These are phyloP conservation scores for Lathyrus tuberosus DNA, from an alignment of 306 rosid species.

Conservation along the genomic window DNA sequence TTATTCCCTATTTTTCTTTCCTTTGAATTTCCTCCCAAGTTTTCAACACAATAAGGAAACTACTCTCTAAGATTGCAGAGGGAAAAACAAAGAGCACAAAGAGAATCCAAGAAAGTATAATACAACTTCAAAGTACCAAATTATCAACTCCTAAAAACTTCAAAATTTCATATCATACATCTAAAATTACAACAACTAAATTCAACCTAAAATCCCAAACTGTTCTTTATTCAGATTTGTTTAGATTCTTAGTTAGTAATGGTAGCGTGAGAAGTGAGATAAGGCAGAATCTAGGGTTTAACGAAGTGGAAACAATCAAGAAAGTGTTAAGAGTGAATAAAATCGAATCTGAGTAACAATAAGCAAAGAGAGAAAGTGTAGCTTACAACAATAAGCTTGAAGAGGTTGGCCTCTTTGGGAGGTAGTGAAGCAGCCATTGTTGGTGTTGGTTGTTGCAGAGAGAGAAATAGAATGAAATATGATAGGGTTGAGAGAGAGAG, in stretches of 20 bases:
- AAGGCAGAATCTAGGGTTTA: slow-evolving; percentile 59
- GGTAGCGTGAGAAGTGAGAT: not conserved
- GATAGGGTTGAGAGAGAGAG: slow-evolving; percentile 9
- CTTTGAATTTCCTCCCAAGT: not conserved
- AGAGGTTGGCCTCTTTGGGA: slow-evolving; percentile 92
- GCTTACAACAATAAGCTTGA: slow-evolving; percentile 98
- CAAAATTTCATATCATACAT: slow-evolving; percentile 1
- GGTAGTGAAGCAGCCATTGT: slow-evolving; percentile 96
- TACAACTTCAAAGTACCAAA: not conserved
- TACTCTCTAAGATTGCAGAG: not conserved
- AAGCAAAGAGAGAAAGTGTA: slow-evolving; percentile 14
- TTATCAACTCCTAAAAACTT: not conserved
- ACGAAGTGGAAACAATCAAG: slow-evolving; percentile 16
- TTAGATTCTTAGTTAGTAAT: slow-evolving; percentile 13
- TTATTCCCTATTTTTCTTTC: not conserved
- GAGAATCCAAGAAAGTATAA: not conserved
- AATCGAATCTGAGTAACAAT: slow-evolving; percentile 37
- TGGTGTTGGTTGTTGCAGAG: slow-evolving; percentile 26
- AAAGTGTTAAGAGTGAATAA: slow-evolving; percentile 30
- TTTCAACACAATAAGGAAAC: slow-evolving; percentile 13
- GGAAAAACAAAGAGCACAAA: slow-evolving; percentile 6
- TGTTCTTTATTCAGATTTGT: not conserved
- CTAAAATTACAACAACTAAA: not conserved
- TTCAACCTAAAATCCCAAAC: slow-evolving; percentile 18
- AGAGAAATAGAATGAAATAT: not conserved